Percentiles rank a stretch among this genome's conserved stretches.
phyloP scores from a whole-genome alignment of 768 basidiomycete genomes.

The Kwoniella newhampshirensis region DNA sequence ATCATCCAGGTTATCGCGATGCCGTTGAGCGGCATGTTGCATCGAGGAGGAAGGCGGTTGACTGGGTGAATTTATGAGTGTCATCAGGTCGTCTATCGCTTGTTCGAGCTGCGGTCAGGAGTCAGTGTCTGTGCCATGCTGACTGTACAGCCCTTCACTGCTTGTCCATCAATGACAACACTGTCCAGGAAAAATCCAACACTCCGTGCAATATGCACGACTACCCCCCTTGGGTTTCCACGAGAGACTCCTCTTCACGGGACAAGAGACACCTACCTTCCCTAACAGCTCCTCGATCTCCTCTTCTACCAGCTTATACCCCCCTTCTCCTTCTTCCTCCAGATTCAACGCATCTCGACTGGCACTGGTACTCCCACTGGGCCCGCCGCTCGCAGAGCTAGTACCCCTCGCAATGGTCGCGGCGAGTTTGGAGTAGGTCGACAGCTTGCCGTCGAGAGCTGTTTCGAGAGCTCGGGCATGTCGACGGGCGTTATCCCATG shows the following conservation, averaged over 20 bases:
- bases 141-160: no score
- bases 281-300: constrained; percentile 82
- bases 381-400: constrained; percentile 55
- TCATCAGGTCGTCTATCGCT: constrained; percentile 75
- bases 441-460: constrained; percentile 84
- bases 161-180: no score
- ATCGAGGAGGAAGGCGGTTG: constrained; percentile 75
- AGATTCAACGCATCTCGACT: constrained; percentile 63
- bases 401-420: constrained; percentile 55
- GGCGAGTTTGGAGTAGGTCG: constrained; percentile 83
- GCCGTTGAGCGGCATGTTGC: constrained; percentile 83
- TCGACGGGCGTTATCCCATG: constrained; percentile 82
- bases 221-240: no score
- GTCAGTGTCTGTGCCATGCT: no score
- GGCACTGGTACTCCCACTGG: constrained; percentile 50
- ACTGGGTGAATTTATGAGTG: constrained; percentile 64
- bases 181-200: no score
- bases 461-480: constrained; percentile 93
- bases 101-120: constrained; percentile 89
- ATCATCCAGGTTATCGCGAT: constrained; percentile 85
- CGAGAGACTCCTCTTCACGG: constrained; percentile 33
- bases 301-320: constrained; percentile 66
- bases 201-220: no score
- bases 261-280: no score
- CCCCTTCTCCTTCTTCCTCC: constrained; percentile 57